Evolutionary conservation across 2,329 filamentous ascomycete species (phyloP), one percentile per base, ranked within the genome.

Genomic region (Shiraia bambusicola): DNA sequence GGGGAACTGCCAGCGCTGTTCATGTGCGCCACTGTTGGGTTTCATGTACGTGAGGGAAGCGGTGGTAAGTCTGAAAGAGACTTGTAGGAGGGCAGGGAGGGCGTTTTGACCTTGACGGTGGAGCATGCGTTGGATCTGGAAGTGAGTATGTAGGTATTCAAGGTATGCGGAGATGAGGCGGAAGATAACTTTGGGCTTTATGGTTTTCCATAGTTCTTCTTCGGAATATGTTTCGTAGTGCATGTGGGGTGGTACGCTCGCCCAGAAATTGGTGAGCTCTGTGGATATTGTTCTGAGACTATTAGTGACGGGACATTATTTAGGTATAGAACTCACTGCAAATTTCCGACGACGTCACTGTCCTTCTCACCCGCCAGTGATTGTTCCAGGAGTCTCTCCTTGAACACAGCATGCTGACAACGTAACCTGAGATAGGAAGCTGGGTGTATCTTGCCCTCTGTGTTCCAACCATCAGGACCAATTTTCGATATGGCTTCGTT

Each of bases 171-270:
- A 47, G 10, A 66, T 54, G 36, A 67, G 53, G 7, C 59, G 58
- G 1, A 66, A 40, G 5, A 61, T 49, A 10, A 55, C 40, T 11
- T 42, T 42, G 2, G 62, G 49, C 14, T 56, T 53, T n/a, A 63
- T 45, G 10, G 44, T 49, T 7, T 44, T 40, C 63, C 65, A 67
- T 14, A 56, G 60, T 2, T 47, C 46, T 19, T 66, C 63, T 42
- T 63, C 59, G 25, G 60, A 53, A 39, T 65, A 61, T 32, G 57
- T 55, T n/a, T 67, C 63, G 40, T 67, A 68, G 22, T 58, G 61
- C 6, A 68, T 52, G 22, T 67, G 63, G 5, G 45, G 16, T 13
- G 65, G 65, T 3, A 66, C 34, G 2, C 40, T 28, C 14, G 62
- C 56, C 65, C 65, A 68, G 28, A 47, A 56, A 16, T 54, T 40